phyloP scores from a whole-genome alignment of 164 flowering plant genomes.

The Protea cynaroides region DNA sequence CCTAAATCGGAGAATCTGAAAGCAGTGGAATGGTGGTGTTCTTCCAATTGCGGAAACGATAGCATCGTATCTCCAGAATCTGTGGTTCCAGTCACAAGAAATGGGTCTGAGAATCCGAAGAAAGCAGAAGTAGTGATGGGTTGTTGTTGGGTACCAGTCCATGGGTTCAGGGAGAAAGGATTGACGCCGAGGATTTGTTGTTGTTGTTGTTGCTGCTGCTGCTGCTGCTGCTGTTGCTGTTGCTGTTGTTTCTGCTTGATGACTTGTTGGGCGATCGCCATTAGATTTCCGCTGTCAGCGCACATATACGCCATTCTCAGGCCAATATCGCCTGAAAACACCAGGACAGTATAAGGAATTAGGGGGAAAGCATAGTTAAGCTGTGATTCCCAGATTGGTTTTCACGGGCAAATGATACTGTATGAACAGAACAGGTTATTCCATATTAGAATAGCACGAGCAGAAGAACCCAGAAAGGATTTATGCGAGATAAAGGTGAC shows the following conservation, averaged over 20 bases:
- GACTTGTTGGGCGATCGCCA: conserved; percentile 97
- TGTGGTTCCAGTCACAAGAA: conserved; percentile 23
- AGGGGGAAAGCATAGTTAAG: not conserved
- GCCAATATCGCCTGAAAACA: conserved; percentile 14
- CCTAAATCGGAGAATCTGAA: conserved; percentile 50
- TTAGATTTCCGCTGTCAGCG: conserved; percentile 89
- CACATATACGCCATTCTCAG: conserved; percentile 89
- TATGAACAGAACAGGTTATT: not conserved
- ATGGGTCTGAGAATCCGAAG: conserved; percentile 52
- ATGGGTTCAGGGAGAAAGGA: conserved; percentile 35
- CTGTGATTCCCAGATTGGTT: not conserved
- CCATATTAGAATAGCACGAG: too few species aligned
- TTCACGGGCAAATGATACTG: not conserved
- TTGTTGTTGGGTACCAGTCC: conserved; percentile 25
- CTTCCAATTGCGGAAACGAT: conserved; percentile 39
- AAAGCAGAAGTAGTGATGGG: conserved; percentile 15
- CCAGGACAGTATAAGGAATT: not conserved
- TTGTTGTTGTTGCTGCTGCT: conserved; percentile 39
- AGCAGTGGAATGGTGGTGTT: conserved; percentile 24
- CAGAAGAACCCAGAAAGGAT: too few species aligned
- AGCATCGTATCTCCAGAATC: conserved; percentile 39
- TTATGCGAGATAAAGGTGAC: too few species aligned
- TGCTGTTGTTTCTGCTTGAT: conserved; percentile 83
- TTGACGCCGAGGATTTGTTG: conserved; percentile 25
- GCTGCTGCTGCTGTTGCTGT: conserved; percentile 64